phyloP scores from a whole-genome alignment of 1,139 yeast species.

The Taphrina betulina region DNA sequence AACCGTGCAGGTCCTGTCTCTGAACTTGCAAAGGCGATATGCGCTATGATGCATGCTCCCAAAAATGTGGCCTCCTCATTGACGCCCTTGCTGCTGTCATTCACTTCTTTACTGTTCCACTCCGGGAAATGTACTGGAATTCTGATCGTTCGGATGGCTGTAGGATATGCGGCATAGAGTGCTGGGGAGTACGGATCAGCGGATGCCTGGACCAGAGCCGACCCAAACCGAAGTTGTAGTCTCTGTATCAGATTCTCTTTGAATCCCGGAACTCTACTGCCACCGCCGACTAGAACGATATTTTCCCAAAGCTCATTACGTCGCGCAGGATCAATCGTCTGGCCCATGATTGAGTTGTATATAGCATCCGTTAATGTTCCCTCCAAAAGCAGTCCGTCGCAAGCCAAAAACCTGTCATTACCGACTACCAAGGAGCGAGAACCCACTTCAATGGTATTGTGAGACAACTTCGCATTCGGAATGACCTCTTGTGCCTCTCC shows the following conservation, averaged over 20 bases:
- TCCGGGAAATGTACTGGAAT: conserved; percentile 92
- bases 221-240: conserved; percentile 47
- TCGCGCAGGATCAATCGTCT: conserved; percentile 43
- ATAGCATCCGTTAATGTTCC: conserved; percentile 43
- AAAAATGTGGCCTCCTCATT: conserved; percentile 33
- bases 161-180: conserved; percentile 54
- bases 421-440: conserved; percentile 63
- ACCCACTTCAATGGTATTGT: conserved; percentile 44
- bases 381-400: conserved; percentile 55
- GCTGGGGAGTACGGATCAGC: conserved; percentile 22
- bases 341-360: conserved; percentile 23
- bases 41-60: conserved; percentile 32
- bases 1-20: conserved; percentile 12
- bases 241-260: conserved; percentile 65
- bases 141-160: conserved; percentile 63
- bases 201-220: conserved; percentile 11
- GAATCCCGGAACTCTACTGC: conserved; percentile 72
- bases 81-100: conserved; percentile 23
- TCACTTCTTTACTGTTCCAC: conserved; percentile 60
- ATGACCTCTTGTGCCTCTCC: conserved; percentile 42
- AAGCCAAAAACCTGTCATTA: conserved; percentile 81
- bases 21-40: conserved; percentile 25
- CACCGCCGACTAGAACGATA: conserved; percentile 73
- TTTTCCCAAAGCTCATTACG: conserved; percentile 88
- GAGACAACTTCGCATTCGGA: conserved; percentile 47